A percentile compares a stretch with the other conserved stretches of the same genome.
Evolutionary conservation across 169 alveolate genomes (phyloP).

Genomic region (Besnoitia besnoiti): DNA sequence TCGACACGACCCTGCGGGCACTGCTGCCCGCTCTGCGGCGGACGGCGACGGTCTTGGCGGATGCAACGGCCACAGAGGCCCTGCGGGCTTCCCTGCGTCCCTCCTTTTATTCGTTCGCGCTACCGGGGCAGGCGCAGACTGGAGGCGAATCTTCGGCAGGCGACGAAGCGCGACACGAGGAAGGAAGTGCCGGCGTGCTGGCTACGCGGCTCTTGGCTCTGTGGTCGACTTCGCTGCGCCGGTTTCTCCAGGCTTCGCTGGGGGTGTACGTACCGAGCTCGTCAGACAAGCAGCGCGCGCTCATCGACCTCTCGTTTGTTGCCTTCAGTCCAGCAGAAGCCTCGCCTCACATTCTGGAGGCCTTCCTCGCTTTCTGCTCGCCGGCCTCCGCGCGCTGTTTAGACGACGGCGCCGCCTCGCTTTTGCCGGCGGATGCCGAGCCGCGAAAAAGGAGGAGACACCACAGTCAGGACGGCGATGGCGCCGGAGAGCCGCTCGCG

Average conservation of each 20-base stretch:
- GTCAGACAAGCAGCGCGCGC: neutral
- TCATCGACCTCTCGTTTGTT: neutral
- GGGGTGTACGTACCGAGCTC: neutral
- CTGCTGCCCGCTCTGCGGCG: conserved; percentile 17
- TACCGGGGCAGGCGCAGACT: neutral
- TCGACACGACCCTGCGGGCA: neutral
- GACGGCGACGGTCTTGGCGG: neutral
- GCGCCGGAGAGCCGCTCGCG: neutral
- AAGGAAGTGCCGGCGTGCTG: neutral
- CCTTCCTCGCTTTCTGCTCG: neutral
- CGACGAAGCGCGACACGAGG: too few relatives aligned
- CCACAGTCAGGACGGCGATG: neutral
- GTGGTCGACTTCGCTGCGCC: neutral
- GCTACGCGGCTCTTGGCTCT: neutral
- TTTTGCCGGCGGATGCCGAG: neutral
- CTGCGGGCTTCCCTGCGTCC: neutral
- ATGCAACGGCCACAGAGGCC: conserved; percentile 16
- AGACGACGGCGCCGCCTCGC: neutral
- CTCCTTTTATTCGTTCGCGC: neutral
- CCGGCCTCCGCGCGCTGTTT: neutral
- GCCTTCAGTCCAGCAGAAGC: neutral
- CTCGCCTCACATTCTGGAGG: neutral
- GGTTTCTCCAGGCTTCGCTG: neutral
- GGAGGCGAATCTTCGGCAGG: too few relatives aligned
- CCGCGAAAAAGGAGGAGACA: neutral